Evolutionary conservation across 805 yeast genomes (phyloP).

Genomic region (Myxozyma lipomycoides): DNA sequence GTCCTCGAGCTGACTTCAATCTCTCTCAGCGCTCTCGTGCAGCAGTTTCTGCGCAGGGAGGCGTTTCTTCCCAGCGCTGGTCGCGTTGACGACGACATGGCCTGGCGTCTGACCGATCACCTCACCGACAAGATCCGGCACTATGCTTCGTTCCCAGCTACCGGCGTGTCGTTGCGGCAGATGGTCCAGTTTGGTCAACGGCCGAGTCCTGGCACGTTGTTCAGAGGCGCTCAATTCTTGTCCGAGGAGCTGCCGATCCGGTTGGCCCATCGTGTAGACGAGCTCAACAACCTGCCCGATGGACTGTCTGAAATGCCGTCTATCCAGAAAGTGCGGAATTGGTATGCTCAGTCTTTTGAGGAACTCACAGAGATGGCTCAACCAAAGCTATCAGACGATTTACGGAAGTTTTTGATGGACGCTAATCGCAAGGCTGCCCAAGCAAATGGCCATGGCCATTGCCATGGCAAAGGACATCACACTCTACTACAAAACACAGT

Average conservation of each 20-base stretch:
- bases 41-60: too few relatives aligned
- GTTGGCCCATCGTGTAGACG: constrained; percentile 79
- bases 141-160: constrained; percentile 72
- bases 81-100: too few relatives aligned
- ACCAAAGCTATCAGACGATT: constrained; percentile 49
- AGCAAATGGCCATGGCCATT: constrained; percentile 22
- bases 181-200: constrained; percentile 88
- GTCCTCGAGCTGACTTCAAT: too few relatives aligned
- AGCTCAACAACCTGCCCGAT: constrained; percentile 72
- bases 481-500: constrained; percentile 16
- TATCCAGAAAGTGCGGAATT: constrained; percentile 69
- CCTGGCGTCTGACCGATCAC: constrained; percentile 39
- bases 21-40: too few relatives aligned
- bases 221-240: constrained; percentile 71
- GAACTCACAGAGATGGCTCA: constrained; percentile 64
- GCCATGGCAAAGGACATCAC: constrained; percentile 4
- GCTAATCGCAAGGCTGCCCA: constrained; percentile 13
- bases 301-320: constrained; percentile 71
- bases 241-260: constrained; percentile 79
- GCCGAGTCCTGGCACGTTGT: constrained; percentile 54
- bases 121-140: constrained; percentile 55
- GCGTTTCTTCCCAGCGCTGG: too few relatives aligned
- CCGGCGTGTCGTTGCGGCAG: constrained; percentile 78
- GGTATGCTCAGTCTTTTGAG: constrained; percentile 90
- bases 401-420: constrained; percentile 39